These are phyloP conservation scores for Phytophthora foliorum DNA, from an alignment of 352 stramenopile genomes.

Conservation along the genomic window DNA sequence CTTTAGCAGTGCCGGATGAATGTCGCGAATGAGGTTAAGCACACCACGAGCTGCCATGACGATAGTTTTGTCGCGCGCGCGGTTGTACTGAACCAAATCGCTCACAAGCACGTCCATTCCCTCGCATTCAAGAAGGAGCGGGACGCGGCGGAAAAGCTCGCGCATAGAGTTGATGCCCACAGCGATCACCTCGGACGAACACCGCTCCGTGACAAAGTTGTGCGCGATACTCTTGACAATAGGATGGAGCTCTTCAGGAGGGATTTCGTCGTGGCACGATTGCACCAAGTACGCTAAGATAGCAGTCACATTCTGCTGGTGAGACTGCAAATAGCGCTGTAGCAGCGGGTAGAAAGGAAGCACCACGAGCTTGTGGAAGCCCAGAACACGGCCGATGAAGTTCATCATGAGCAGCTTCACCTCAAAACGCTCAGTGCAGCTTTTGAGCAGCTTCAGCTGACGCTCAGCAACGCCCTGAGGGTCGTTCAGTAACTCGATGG, in stretches of 20 bases:
- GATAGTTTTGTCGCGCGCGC: constrained; percentile 96
- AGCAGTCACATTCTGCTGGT: constrained; percentile 93
- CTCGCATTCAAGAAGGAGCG: constrained; percentile 95
- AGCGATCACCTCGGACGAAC: constrained; percentile 96
- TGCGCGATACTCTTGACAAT: constrained; percentile 98
- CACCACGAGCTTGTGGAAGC: constrained; percentile 98
- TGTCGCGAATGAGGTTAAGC: constrained; percentile 97
- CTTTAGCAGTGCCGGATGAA: constrained; percentile 96
- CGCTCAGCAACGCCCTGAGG: constrained; percentile 95
- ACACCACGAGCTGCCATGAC: constrained; percentile 97
- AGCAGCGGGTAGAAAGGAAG: constrained; percentile 97
- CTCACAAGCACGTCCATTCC: constrained; percentile 91
- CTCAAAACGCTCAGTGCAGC: constrained; percentile 92
- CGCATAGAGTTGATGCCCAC: constrained; percentile 98
- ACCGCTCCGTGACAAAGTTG: constrained; percentile 98
- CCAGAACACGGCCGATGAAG: constrained; percentile 97
- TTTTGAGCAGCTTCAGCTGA: constrained; percentile 93
- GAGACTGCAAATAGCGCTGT: constrained; percentile 93
- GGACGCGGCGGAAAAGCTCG: constrained; percentile 96
- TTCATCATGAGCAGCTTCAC: constrained; percentile 99
- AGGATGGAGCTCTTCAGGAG: constrained; percentile 96
- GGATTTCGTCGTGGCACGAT: constrained; percentile 97
- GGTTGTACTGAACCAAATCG: constrained; percentile 97
- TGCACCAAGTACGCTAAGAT: constrained; percentile 98
- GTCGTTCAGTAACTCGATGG: constrained; percentile 98